phyloP scores from a whole-genome alignment of 345 rosid species.

The Salix arbutifolia region DNA sequence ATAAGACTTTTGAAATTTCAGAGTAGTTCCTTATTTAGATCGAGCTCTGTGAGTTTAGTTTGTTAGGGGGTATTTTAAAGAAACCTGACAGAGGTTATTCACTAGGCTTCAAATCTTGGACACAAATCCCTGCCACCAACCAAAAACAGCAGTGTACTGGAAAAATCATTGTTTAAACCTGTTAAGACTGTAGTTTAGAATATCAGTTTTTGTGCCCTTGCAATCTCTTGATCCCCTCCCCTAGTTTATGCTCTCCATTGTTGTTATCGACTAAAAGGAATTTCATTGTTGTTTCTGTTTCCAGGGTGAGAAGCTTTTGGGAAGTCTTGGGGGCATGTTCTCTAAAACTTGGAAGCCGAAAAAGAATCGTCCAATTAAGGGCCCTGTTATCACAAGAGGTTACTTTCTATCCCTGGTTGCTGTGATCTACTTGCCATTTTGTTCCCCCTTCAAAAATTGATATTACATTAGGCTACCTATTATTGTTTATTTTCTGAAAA shows the following conservation, averaged over 20 bases:
- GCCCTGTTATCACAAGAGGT: slow-evolving; percentile 73
- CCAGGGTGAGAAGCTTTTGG: slow-evolving; percentile 96
- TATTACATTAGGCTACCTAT: not conserved
- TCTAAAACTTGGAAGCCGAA: slow-evolving; percentile 93
- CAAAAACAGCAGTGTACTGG: not conserved
- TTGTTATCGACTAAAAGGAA: not conserved
- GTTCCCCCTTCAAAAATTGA: not conserved
- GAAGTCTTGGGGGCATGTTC: slow-evolving; percentile 90
- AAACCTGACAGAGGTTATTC: not conserved
- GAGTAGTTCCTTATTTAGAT: not conserved
- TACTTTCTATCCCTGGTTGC: slow-evolving; percentile 8
- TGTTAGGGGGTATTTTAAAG: not conserved
- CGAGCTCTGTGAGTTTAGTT: not conserved
- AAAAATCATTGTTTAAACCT: not conserved
- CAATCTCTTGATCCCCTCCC: too few species aligned
- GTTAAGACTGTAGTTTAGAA: not conserved
- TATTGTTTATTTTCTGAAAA: not conserved
- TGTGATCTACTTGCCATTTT: not conserved
- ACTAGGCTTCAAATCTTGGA: not conserved
- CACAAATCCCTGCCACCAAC: not conserved
- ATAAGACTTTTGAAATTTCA: not conserved
- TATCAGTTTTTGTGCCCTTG: not conserved
- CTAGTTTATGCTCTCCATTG: not conserved
- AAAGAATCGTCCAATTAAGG: slow-evolving; percentile 60
- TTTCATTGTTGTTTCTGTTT: slow-evolving; percentile 19